phyloP scores from a whole-genome alignment of 2,329 filamentous ascomycete species.

The Fusarium hainanense region DNA sequence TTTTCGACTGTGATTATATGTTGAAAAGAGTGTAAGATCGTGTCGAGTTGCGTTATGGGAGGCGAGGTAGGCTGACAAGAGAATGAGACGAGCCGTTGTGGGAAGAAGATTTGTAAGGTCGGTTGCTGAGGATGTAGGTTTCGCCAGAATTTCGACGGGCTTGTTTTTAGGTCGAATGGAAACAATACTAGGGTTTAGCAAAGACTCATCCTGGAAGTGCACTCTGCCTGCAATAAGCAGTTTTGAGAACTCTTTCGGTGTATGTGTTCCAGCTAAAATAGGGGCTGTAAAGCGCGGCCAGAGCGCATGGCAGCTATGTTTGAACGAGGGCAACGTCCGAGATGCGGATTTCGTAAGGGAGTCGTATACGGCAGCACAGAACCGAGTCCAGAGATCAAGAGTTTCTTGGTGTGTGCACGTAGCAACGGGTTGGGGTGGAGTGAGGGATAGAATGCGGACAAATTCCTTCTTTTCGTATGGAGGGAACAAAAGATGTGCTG shows the following conservation, averaged over 20 bases:
- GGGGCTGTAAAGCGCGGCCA: constrained; percentile 90
- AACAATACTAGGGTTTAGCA: constrained; percentile 73
- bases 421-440: constrained; percentile 56
- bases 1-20: constrained; percentile 67
- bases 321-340: constrained; percentile 80
- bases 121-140: constrained; percentile 42
- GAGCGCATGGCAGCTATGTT: constrained; percentile 74
- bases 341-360: constrained; percentile 83
- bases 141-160: background rate
- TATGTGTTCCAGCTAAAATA: constrained; percentile 77
- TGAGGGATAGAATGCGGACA: constrained; percentile 77
- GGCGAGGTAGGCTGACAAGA: constrained; percentile 82
- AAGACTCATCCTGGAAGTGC: constrained; percentile 78
- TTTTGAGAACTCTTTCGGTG: constrained; percentile 83
- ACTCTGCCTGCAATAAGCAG: constrained; percentile 77
- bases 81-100: constrained; percentile 77
- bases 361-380: constrained; percentile 87
- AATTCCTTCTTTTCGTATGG: constrained; percentile 86
- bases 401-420: constrained; percentile 67
- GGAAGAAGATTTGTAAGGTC: constrained; percentile 71
- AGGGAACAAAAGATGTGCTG: constrained; percentile 84
- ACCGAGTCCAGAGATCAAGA: constrained; percentile 80
- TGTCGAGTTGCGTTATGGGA: constrained; percentile 82
- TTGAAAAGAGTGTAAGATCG: constrained; percentile 81
- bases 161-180: constrained; percentile 43